Conservation (phyloP, 2,329 filamentous ascomycete species). For the Aspergillus nomiae region DNA sequence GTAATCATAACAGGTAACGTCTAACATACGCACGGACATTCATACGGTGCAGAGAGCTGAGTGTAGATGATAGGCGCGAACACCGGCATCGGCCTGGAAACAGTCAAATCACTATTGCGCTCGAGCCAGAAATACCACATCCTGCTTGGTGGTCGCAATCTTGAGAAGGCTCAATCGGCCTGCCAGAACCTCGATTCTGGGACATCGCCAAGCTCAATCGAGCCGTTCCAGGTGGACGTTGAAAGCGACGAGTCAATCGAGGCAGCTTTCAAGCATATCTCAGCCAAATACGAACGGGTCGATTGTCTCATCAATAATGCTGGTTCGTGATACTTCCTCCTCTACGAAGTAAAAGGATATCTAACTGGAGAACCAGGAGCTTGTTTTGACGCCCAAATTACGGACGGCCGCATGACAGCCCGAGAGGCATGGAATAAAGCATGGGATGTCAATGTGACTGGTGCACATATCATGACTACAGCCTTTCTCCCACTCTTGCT, state of each 20-base stretch:
- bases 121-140: neutral
- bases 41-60: neutral
- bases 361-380: neutral
- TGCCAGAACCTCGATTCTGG: neutral
- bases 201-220: neutral
- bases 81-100: constrained; percentile 1
- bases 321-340: neutral
- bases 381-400: neutral
- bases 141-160: neutral
- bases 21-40: neutral
- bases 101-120: neutral
- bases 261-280: neutral
- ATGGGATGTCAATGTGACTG: constrained; percentile 1
- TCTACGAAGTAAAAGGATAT: neutral
- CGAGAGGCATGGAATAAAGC: neutral
- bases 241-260: neutral
- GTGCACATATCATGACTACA: neutral
- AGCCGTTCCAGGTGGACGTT: neutral
- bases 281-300: neutral
- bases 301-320: neutral
- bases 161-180: neutral
- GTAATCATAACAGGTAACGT: neutral
- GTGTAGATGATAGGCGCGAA: constrained; percentile 10
- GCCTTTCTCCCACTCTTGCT: neutral
- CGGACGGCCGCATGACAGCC: neutral